Evolutionary conservation across 352 stramenopile species (phyloP), one percentile per base, ranked within the genome.

Genomic region (Phytophthora capsici): DNA sequence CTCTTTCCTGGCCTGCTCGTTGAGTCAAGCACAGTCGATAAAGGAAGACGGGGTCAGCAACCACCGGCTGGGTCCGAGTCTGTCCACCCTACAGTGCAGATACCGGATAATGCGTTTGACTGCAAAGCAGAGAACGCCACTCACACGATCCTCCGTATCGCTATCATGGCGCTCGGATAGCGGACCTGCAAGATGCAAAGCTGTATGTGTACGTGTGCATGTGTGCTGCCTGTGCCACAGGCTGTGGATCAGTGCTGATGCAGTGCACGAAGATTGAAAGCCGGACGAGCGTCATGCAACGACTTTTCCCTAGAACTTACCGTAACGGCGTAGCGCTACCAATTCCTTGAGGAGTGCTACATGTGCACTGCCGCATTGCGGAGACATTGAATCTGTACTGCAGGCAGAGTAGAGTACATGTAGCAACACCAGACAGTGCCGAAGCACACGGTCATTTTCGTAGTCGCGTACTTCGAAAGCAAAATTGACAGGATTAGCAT

Each of bases 391-490:
- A 32, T 30, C 14, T 54, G 36, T 3, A 4, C 10, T 34, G 9
- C 28, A 34, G 8, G 7, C 28, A 34, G 28, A 1, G 4, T 8
- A 28, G 25, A 28, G 25, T n/a, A n/a, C n/a, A n/a, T n/a, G n/a
- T 8, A 13, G 28, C 28, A 34, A 13, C 28, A 34, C 28, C 28
- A 9, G 8, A 14, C 9, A 34, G 28, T 32, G 14, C 28, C 8
- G 28, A 13, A 34, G 9, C 23, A 6, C 6, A 25, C 34, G 1
- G 17, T 34, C 34, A 53, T 69, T 63, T 67, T 66, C 52, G 50
- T 66, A 71, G 57, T 71, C 63, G 57, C 63, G 63, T n/a, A 62
- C 52, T 52, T 59, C 54, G 40, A 71, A 63, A 44, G 26, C 10
- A 47, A 61, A 44, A 45, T 63, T 61, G 38, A 34, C 2, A 14